A percentile compares a stretch with the other conserved stretches of the same genome.
Evolutionary conservation across 257 asterid species (phyloP).

Genomic region (Lycium ferocissimum): DNA sequence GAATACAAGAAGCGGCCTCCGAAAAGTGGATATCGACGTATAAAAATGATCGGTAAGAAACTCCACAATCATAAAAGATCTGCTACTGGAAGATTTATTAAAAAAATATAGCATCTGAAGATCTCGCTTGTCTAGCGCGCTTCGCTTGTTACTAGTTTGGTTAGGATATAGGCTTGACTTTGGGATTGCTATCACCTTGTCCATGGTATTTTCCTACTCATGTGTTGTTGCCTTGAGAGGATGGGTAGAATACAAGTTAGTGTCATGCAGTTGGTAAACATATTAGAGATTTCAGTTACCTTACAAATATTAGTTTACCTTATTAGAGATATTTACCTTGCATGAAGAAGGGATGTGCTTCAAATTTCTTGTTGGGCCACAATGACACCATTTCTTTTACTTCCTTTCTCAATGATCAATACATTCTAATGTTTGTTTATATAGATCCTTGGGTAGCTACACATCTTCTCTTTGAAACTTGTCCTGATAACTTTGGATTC

Average conservation of each 20-base stretch:
- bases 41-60: conserved; percentile 82
- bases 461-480: no score
- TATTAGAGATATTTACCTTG: no score
- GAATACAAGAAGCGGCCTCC: conserved; percentile 82
- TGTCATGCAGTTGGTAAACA: background rate
- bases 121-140: background rate
- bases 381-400: no score
- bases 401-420: no score
- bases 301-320: background rate
- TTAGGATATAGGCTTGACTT: background rate
- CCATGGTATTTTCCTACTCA: background rate
- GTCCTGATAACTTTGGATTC: background rate
- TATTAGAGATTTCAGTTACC: background rate
- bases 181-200: background rate
- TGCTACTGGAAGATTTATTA: background rate
- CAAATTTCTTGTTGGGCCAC: no score
- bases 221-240: background rate
- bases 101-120: conserved; percentile 12
- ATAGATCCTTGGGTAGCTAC: no score
- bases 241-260: conserved; percentile 6
- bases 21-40: conserved; percentile 82
- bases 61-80: background rate
- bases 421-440: no score
- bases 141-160: conserved; percentile 10
- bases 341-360: no score